phyloP scores from a whole-genome alignment of 2,329 filamentous ascomycete species.

The Fusarium verticillioides region DNA sequence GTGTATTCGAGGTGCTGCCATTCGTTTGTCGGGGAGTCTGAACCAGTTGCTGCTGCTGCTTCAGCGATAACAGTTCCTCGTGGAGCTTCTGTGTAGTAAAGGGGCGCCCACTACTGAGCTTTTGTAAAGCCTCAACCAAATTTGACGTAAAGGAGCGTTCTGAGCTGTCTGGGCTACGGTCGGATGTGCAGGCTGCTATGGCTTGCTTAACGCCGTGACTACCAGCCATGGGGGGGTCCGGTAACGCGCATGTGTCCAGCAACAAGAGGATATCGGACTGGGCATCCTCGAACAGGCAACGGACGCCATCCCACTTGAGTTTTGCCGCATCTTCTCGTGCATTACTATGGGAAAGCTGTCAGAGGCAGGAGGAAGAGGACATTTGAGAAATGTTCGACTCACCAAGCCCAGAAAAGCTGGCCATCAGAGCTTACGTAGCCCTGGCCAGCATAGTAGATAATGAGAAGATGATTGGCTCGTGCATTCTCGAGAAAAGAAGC shows the following conservation, averaged over 20 bases:
- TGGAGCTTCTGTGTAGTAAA: conserved; percentile 68
- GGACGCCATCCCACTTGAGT: conserved; percentile 72
- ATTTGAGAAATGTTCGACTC: conserved; percentile 51
- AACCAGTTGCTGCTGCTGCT: conserved; percentile 57
- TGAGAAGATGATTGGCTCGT: conserved; percentile 67
- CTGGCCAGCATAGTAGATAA: conserved; percentile 73
- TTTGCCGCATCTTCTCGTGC: conserved; percentile 67
- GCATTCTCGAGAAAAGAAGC: conserved; percentile 69
- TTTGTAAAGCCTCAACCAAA: conserved; percentile 65
- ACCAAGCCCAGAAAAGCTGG: conserved; percentile 75
- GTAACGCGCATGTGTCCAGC: conserved; percentile 69
- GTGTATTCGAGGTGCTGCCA: conserved; percentile 53
- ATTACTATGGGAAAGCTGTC: conserved; percentile 60
- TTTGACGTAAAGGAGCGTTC: conserved; percentile 69
- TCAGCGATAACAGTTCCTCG: conserved; percentile 63
- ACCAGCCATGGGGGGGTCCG: conserved; percentile 61
- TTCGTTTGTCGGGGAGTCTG: conserved; percentile 59
- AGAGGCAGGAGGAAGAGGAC: conserved; percentile 46
- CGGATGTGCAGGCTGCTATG: conserved; percentile 68
- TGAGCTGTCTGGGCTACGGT: conserved; percentile 58
- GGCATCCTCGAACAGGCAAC: conserved; percentile 70
- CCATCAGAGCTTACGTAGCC: conserved; percentile 68
- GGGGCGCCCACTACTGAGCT: conserved; percentile 62
- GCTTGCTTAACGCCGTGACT: conserved; percentile 70
- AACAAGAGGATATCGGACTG: conserved; percentile 71